Evolutionary conservation across 1,139 yeast species (phyloP).

Genomic region (Yamadazyma sp.): DNA sequence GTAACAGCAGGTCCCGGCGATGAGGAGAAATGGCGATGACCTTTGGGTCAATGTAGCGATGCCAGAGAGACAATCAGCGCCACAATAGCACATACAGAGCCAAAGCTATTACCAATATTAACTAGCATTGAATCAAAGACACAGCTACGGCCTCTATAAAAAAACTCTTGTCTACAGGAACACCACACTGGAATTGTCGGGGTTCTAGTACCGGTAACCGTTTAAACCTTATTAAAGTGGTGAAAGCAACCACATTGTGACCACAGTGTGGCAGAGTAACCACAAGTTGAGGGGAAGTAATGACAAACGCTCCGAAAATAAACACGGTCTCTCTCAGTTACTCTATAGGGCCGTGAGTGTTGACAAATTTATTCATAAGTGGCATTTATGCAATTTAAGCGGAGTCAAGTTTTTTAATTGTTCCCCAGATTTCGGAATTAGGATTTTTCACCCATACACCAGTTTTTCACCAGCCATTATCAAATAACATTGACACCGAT

Average conservation of each 20-base stretch:
- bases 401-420: neutral
- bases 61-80: too few species aligned
- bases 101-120: too few species aligned
- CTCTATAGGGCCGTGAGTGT: neutral
- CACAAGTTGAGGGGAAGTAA: conserved; percentile 1
- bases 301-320: neutral
- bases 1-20: neutral
- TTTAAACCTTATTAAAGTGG: neutral
- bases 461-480: conserved; percentile 63
- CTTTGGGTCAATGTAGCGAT: too few species aligned
- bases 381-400: too few species aligned
- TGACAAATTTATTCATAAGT: too few species aligned
- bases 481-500: conserved; percentile 89
- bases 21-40: too few species aligned
- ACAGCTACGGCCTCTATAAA: too few species aligned
- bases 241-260: too few species aligned
- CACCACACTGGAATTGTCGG: neutral
- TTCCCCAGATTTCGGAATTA: conserved; percentile 13
- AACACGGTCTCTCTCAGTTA: neutral
- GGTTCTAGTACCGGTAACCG: neutral
- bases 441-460: too few species aligned
- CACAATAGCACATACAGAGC: too few species aligned
- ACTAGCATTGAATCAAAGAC: too few species aligned
- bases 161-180: neutral
- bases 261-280: neutral